phyloP scores from a whole-genome alignment of 352 stramenopile genomes.

The Phytophthora nicotianae region DNA sequence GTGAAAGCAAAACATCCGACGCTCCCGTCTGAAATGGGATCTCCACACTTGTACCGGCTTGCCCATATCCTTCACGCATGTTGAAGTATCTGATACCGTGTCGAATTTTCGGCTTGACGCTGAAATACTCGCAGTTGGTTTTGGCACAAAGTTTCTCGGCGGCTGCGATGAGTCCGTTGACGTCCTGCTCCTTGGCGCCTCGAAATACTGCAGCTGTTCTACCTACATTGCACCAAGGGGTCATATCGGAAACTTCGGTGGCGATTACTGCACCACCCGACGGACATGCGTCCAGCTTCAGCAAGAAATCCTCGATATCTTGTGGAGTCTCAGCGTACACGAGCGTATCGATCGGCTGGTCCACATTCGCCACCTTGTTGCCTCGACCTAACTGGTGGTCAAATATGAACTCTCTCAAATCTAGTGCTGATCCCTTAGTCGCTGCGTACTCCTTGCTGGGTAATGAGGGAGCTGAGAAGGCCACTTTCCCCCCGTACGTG shows the following conservation, averaged over 20 bases:
- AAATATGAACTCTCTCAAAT: constrained; percentile 66
- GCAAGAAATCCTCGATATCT: constrained; percentile 49
- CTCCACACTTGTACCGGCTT: constrained; percentile 23
- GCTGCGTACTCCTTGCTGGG: constrained; percentile 37
- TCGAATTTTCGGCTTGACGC: constrained; percentile 57
- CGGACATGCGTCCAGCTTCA: constrained; percentile 40
- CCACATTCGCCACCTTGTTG: constrained; percentile 61
- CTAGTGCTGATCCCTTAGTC: constrained; percentile 35
- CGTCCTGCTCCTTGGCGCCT: constrained; percentile 52
- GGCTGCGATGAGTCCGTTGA: constrained; percentile 41
- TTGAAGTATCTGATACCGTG: constrained; percentile 63
- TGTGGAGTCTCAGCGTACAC: constrained; percentile 55
- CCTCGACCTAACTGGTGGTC: constrained; percentile 62
- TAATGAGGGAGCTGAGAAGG: constrained; percentile 38
- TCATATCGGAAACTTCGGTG: background rate
- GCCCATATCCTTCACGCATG: constrained; percentile 64
- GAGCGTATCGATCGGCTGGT: constrained; percentile 53
- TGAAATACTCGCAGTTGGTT: constrained; percentile 59
- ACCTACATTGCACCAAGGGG: background rate
- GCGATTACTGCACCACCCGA: background rate
- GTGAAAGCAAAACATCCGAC: constrained; percentile 55
- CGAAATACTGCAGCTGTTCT: constrained; percentile 43
- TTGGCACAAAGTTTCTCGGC: constrained; percentile 46
- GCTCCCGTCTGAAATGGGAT: constrained; percentile 57
- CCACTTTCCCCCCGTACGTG: constrained; percentile 58